Percentiles rank a stretch among this genome's conserved stretches.
Evolutionary conservation across 1,284 basidiomycete species (phyloP).

Genomic region (Trametes polyzona): DNA sequence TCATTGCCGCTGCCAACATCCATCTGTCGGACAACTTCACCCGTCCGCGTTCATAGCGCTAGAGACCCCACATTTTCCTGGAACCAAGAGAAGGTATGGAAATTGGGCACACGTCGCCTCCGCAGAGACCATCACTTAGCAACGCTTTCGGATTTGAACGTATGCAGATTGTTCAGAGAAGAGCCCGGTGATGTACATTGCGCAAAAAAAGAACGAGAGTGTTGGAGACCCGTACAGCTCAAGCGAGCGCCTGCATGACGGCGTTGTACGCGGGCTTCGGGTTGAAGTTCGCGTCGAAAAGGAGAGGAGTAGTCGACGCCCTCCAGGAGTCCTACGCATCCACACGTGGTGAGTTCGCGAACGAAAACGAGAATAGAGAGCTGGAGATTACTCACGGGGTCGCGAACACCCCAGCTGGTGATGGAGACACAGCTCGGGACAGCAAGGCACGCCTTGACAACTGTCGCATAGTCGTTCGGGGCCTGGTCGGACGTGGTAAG

Average conservation of each 20-base stretch:
- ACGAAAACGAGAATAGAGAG: neutral
- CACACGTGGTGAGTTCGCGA: neutral
- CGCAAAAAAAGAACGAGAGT: too few species aligned
- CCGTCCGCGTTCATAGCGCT: too few species aligned
- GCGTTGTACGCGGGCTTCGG: constrained; percentile 52
- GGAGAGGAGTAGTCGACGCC: constrained; percentile 43
- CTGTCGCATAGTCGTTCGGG: constrained; percentile 48
- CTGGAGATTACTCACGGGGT: constrained; percentile 37
- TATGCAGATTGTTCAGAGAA: too few species aligned
- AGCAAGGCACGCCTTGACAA: constrained; percentile 50
- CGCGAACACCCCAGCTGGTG: constrained; percentile 53
- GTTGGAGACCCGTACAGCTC: constrained; percentile 1
- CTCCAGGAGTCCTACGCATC: constrained; percentile 48
- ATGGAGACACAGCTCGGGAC: constrained; percentile 49
- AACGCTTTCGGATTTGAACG: too few species aligned
- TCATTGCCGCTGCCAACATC: too few species aligned
- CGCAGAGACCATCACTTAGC: too few species aligned
- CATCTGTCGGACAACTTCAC: too few species aligned
- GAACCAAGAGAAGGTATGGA: too few species aligned
- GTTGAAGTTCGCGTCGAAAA: constrained; percentile 49
- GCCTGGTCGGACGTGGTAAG: neutral
- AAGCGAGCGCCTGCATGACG: constrained; percentile 38
- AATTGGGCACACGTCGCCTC: too few species aligned
- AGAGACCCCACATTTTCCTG: too few species aligned
- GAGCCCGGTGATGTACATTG: too few species aligned